These are phyloP conservation scores for Heracleum sosnowskyi DNA, from an alignment of 129 eudicot species.

Conservation along the genomic window DNA sequence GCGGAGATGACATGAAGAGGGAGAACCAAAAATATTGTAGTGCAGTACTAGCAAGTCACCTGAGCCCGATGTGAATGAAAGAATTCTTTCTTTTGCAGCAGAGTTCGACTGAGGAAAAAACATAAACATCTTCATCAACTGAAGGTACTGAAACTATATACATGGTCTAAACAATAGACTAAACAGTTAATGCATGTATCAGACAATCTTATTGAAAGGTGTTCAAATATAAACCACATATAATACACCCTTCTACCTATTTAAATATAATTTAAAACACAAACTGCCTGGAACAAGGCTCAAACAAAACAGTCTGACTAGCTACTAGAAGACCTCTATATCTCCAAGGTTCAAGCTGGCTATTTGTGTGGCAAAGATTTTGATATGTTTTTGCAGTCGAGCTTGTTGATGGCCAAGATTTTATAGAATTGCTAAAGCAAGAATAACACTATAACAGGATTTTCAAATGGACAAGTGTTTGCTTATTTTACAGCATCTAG, in stretches of 20 bases:
- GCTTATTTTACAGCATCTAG: background rate
- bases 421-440: background rate
- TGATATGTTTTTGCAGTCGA: background rate
- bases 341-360: background rate
- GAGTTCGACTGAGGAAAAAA: conserved; percentile 50
- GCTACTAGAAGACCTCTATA: background rate
- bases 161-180: background rate
- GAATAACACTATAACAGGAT: background rate
- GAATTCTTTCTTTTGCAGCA: conserved; percentile 72
- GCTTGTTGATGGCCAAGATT: background rate
- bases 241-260: background rate
- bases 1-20: background rate
- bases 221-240: background rate
- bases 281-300: background rate
- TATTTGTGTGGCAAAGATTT: background rate
- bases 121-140: background rate
- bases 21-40: background rate
- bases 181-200: background rate
- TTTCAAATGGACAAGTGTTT: background rate
- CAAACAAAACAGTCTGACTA: background rate
- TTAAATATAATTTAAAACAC: background rate
- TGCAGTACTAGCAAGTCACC: conserved; percentile 30
- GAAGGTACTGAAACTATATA: background rate
- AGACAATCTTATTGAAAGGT: background rate
- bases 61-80: conserved; percentile 97